phyloP scores from a whole-genome alignment of 202 grass and related monocot species.

The Zizania palustris region DNA sequence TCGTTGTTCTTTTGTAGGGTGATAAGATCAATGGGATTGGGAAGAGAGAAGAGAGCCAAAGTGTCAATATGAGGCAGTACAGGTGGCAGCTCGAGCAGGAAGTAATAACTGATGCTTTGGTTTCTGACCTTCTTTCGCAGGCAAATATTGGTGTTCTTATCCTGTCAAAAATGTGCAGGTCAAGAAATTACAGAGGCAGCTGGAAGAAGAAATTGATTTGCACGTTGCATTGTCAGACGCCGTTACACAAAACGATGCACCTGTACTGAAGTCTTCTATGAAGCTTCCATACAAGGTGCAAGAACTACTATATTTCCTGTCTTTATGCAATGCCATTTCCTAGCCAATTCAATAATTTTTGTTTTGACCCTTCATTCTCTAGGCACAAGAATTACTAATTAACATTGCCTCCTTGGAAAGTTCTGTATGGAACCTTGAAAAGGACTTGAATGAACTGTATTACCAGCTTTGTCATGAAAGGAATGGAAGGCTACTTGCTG shows the following conservation, averaged over 20 bases:
- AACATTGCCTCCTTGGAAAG: constrained; percentile 69
- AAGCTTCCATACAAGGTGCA: constrained; percentile 78
- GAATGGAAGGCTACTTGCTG: constrained; percentile 75
- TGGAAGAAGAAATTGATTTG: constrained; percentile 81
- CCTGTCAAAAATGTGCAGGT: constrained; percentile 48
- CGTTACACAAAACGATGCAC: constrained; percentile 45
- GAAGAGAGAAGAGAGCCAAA: constrained; percentile 49
- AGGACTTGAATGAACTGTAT: constrained; percentile 81
- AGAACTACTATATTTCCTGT: background rate
- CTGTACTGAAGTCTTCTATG: constrained; percentile 61
- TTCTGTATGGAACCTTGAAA: constrained; percentile 75
- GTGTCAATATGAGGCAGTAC: constrained; percentile 49
- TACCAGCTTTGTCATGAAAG: constrained; percentile 83
- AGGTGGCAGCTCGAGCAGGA: constrained; percentile 77
- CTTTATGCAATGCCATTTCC: constrained; percentile 17
- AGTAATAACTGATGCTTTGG: constrained; percentile 39
- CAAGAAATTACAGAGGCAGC: constrained; percentile 75
- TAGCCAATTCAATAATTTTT: constrained; percentile 26
- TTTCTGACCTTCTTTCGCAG: background rate
- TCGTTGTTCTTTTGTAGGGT: constrained; percentile 57
- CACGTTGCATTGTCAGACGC: constrained; percentile 69
- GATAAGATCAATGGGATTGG: constrained; percentile 51
- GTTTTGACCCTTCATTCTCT: constrained; percentile 18
- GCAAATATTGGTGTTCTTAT: background rate
- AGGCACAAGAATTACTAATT: constrained; percentile 71